These are phyloP conservation scores for Globisporangium polare DNA, from an alignment of 352 stramenopile genomes.

Conservation along the genomic window DNA sequence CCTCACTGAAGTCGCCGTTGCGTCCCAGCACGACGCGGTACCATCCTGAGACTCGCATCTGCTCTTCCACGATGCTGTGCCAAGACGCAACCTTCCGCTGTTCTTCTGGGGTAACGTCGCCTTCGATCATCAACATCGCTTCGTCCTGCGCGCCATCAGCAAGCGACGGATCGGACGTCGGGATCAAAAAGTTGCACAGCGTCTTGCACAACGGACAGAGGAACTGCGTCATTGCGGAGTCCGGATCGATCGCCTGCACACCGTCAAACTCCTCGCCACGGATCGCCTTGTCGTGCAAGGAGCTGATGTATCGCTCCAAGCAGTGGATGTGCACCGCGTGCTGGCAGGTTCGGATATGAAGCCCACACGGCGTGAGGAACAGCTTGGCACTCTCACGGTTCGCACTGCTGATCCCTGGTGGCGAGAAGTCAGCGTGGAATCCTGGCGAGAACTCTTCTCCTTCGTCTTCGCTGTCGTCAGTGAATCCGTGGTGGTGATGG, in stretches of 20 bases:
- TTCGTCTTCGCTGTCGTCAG: constrained; percentile 51
- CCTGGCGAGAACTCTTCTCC: constrained; percentile 43
- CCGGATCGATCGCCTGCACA: constrained; percentile 83
- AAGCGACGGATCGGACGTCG: constrained; percentile 49
- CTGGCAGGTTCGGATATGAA: constrained; percentile 85
- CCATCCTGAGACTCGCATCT: constrained; percentile 62
- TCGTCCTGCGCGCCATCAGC: constrained; percentile 13
- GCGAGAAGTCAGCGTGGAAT: constrained; percentile 35
- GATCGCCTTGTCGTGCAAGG: constrained; percentile 83
- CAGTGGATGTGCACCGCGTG: constrained; percentile 87
- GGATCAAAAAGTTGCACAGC: constrained; percentile 90
- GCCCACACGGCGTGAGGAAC: constrained; percentile 70
- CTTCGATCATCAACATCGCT: neutral
- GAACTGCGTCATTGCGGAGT: constrained; percentile 90
- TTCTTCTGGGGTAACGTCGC: constrained; percentile 13
- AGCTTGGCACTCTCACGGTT: constrained; percentile 57
- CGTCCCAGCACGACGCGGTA: constrained; percentile 67
- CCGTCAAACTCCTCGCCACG: constrained; percentile 87
- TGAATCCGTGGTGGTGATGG: constrained; percentile 28
- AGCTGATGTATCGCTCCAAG: constrained; percentile 82
- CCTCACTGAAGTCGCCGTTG: constrained; percentile 48
- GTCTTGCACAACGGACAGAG: constrained; percentile 92
- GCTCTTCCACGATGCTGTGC: constrained; percentile 57
- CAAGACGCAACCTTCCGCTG: constrained; percentile 25
- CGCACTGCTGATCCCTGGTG: constrained; percentile 38